These are phyloP conservation scores for Phytophthora citricola DNA, from an alignment of 352 stramenopile genomes.

Conservation along the genomic window DNA sequence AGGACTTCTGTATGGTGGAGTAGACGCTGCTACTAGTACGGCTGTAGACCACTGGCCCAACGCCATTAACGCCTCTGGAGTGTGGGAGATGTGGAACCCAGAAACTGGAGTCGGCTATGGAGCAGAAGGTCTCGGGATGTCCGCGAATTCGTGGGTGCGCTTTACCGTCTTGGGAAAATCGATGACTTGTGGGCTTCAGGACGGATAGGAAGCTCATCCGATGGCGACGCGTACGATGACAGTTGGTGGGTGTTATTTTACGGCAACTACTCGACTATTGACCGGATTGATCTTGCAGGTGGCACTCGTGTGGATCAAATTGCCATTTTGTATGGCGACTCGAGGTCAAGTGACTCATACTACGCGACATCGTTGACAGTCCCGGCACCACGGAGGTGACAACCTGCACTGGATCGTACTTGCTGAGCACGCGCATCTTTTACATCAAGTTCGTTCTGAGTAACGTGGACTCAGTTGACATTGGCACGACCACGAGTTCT, in stretches of 20 bases:
- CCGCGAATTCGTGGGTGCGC: conserved; percentile 22
- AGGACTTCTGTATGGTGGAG: conserved; percentile 25
- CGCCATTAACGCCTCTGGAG: conserved; percentile 19
- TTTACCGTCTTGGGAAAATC: conserved; percentile 26
- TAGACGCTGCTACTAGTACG: conserved; percentile 17
- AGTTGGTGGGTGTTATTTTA: conserved; percentile 32
- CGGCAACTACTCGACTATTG: conserved; percentile 31
- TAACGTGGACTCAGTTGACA: conserved; percentile 20
- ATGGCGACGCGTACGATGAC: conserved; percentile 25
- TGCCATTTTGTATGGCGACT: conserved; percentile 26
- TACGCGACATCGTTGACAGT: conserved; percentile 21
- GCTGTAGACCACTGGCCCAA: conserved; percentile 26
- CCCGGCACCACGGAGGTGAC: conserved; percentile 14
- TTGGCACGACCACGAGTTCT: conserved; percentile 20
- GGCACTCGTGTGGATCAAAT: conserved; percentile 28
- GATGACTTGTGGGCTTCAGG: conserved; percentile 16
- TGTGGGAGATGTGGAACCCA: conserved; percentile 35
- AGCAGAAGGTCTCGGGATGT: conserved; percentile 31
- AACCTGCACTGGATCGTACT: conserved; percentile 16
- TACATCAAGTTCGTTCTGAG: conserved; percentile 27
- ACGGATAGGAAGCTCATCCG: conserved; percentile 11
- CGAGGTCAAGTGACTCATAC: conserved; percentile 25
- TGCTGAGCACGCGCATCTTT: conserved; percentile 17
- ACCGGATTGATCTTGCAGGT: conserved; percentile 26
- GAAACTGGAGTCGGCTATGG: conserved; percentile 30